A percentile compares a stretch with the other conserved stretches of the same genome.
phyloP scores from a whole-genome alignment of 2,329 filamentous ascomycete genomes.

The Westerdykella ornata region DNA sequence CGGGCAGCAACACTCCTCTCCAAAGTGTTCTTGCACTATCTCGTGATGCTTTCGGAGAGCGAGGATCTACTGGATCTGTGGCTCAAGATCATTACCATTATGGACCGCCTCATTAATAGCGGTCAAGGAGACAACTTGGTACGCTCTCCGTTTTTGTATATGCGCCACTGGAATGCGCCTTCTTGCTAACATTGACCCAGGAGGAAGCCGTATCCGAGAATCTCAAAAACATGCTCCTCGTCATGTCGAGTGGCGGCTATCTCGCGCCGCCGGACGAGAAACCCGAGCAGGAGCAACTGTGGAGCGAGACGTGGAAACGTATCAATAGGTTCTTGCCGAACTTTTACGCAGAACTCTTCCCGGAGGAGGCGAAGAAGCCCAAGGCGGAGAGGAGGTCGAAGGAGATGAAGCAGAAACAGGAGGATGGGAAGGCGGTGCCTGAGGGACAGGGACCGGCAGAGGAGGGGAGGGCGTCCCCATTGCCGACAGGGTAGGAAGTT shows the following conservation, averaged over 20 bases:
- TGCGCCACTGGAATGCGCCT: constrained; percentile 1
- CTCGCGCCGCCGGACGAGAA: constrained; percentile 61
- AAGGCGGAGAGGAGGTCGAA: constrained; percentile 12
- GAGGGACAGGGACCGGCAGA: neutral
- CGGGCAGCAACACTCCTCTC: constrained; percentile 85
- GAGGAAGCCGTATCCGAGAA: constrained; percentile 94
- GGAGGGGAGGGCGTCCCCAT: neutral
- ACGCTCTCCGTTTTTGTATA: constrained; percentile 41
- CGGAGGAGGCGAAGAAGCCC: constrained; percentile 38
- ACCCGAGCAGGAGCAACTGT: constrained; percentile 48
- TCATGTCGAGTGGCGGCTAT: constrained; percentile 86
- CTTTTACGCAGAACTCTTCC: constrained; percentile 55
- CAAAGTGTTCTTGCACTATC: constrained; percentile 92
- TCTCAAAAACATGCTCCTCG: constrained; percentile 89
- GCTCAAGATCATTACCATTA: constrained; percentile 85
- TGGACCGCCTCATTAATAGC: constrained; percentile 94
- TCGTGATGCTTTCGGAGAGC: constrained; percentile 76
- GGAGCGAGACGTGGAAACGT: constrained; percentile 55
- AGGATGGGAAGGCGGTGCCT: constrained; percentile 12
- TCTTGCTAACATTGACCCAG: constrained; percentile 40
- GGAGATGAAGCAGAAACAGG: constrained; percentile 10
- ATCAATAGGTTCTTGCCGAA: constrained; percentile 56
- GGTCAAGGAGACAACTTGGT: constrained; percentile 85
- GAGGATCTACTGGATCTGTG: constrained; percentile 87
- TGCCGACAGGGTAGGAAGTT: too few species aligned